Evolutionary conservation across 305 asterid species (phyloP).

Genomic region (Fraxinus floribunda): DNA sequence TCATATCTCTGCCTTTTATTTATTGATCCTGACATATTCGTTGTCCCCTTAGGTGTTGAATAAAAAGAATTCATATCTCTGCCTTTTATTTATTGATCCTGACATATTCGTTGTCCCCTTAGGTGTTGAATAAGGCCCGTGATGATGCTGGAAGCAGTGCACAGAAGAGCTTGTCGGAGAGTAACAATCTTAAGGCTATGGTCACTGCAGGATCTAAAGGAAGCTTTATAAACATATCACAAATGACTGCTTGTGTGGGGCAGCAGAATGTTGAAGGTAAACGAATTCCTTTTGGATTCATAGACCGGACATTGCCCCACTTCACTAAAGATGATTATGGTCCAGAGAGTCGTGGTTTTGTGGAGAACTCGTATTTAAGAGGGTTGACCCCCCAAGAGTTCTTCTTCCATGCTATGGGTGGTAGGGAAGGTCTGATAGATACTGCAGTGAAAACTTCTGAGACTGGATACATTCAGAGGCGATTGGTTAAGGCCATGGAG

Average conservation of each 20-base stretch:
- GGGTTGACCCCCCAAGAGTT: conserved; percentile 97
- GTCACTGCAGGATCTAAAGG: conserved; percentile 99
- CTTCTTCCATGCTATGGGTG: conserved; percentile 99
- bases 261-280: conserved; percentile 99
- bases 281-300: conserved; percentile 96
- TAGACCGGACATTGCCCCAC: conserved; percentile 88
- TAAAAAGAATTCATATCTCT: conserved; percentile 45
- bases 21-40: conserved; percentile 29
- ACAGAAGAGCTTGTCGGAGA: conserved; percentile 90
- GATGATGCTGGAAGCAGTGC: conserved; percentile 99
- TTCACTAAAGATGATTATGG: conserved; percentile 92
- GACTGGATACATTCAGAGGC: conserved; percentile 97
- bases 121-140: conserved; percentile 99
- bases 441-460: conserved; percentile 99
- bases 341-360: conserved; percentile 99
- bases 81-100: conserved; percentile 33
- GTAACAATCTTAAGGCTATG: conserved; percentile 98
- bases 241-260: conserved; percentile 99
- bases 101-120: conserved; percentile 30
- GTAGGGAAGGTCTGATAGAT: conserved; percentile 99
- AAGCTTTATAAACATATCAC: conserved; percentile 97
- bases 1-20: conserved; percentile 34
- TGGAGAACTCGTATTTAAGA: conserved; percentile 94
- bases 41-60: conserved; percentile 75
- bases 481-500: conserved; percentile 99